Base-by-base conservation (phyloP, 2,329 filamentous ascomycete species). In the Eurotiales sp. region DNA sequence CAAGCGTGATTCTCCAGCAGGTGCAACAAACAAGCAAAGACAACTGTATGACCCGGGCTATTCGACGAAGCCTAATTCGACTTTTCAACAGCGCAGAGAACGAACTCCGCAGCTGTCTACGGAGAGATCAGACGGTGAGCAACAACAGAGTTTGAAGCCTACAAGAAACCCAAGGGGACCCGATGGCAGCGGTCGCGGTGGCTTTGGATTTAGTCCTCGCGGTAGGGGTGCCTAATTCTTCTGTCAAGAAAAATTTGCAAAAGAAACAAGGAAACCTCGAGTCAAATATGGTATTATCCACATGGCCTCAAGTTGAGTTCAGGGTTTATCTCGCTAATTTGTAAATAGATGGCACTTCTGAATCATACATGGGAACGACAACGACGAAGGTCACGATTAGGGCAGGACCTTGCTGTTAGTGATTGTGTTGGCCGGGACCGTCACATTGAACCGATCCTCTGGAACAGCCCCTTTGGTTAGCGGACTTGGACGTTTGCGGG, bases 1-100 rank as follows among this genome's bases (percentile, higher is more conserved):
- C 66, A 58, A 77, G 25, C 70, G 74, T 40, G 73, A 76, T 25
- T 64, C 61, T 7, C 68, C 67, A 34, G 69, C 34, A 37, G 17
- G 22, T 1, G 8, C 48, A 15, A 7, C 27, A 51, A 55, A 70
- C 58, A 51, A 68, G 50, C 56, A 73, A 61, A 75, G 64, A 45
- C 86, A 90, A 62, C 77, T 96, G 1, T 96, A 84, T 68, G 90
- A 96, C 61, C 89, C 90, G 0, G 82, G 79, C 30, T 89, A 85
- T 64, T 74, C 83, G 12, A 72, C 82, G 3, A 90, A 83, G 61
- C 82, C 85, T 0, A 82, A 79, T 21, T 77, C 78, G 14, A 65
- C 71, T 22, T 72, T 69, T 56, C 56, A 72, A 23, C 75, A 75
- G 59, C 73, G 69, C 55, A 74, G 67, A 54, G 71, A 72, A 58